Base-by-base conservation (phyloP, 192 early-diverging fungal genomes). In the Rhizoclosmatium globosum region DNA sequence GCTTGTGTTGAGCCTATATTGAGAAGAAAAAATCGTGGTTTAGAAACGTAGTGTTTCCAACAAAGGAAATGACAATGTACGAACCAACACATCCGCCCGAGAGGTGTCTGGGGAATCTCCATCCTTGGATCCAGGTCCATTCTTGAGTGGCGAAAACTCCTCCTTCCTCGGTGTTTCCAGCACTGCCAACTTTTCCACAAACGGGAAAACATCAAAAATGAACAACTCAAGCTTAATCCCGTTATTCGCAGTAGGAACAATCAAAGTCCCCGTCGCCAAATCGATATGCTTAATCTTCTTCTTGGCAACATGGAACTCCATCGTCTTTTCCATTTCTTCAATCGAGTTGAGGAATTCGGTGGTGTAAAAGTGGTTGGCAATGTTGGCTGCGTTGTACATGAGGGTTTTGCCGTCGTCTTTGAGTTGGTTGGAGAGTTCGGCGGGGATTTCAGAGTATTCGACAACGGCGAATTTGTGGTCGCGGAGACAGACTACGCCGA, bases 211-310 rank as follows among this genome's bases (percentile, higher is more conserved):
- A 83, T 99, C 98, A 92, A 99, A 99, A 57, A 99, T 97, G 85
- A 99, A 99, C 79, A 96, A 90, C 88, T 99, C 98, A 15, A 99
- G 90, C 87, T 99, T 99, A 91, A 99, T 96, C 61, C 97, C 98
- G 79, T 97, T 98, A 82, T 92, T 91, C 75, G 91, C 91, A 56
- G 85, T 89, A 31, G 98, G 98, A 0, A 82, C 76, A 57, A 94
- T 78, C 41, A 83, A 71, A 74, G 91, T 88, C 57, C 96, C 96
- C 6, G 93, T 89, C 45, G 86, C 84, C n/a, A 91, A 68, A 75
- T 98, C 94, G 39, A 95, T 82, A 81, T 92, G 89, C 86, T 94
- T 95, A 88, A 99, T 98, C 92, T 99, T 99, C 89, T 99, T 99
- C 82, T 92, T 89, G 4, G 98, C 98, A 77, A 98, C 92, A 83